These are phyloP conservation scores for Agastache rugosa DNA, from an alignment of 257 asterid species.

Conservation along the genomic window DNA sequence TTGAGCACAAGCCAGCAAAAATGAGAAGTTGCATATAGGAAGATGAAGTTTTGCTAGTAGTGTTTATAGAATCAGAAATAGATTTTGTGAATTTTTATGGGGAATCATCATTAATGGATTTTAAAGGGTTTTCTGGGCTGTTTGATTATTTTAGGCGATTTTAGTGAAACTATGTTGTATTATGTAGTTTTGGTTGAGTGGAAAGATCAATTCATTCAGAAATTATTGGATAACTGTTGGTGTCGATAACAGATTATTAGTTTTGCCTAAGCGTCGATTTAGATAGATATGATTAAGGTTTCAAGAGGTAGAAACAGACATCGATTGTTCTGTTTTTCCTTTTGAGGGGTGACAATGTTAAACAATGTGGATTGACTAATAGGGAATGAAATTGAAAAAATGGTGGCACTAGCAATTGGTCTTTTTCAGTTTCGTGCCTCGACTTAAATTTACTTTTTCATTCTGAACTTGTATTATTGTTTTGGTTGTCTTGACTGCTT, in stretches of 20 bases:
- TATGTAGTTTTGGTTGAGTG: not conserved
- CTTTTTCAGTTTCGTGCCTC: not conserved
- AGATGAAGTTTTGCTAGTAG: conserved; percentile 4
- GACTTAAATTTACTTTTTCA: not conserved
- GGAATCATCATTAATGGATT: not conserved
- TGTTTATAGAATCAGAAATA: not conserved
- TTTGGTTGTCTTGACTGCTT: conserved; percentile 16
- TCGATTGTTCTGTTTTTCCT: not conserved
- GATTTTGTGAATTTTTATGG: not conserved
- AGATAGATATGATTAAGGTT: not conserved
- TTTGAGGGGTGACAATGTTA: not conserved
- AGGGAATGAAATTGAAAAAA: not conserved
- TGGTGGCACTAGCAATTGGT: not conserved
- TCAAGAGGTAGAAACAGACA: not conserved
- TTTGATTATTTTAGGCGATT: not conserved
- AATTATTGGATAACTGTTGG: not conserved
- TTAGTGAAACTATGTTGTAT: not conserved
- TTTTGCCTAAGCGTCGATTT: not conserved
- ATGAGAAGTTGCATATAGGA: not conserved
- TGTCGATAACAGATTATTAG: not conserved
- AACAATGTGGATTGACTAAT: not conserved
- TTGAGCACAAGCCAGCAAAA: not conserved
- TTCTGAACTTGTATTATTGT: not conserved
- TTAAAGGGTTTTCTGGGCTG: conserved; percentile 11
- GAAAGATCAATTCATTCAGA: not conserved